These are phyloP conservation scores for Pichia kluyveri DNA, from an alignment of 805 yeast species.

Conservation along the genomic window DNA sequence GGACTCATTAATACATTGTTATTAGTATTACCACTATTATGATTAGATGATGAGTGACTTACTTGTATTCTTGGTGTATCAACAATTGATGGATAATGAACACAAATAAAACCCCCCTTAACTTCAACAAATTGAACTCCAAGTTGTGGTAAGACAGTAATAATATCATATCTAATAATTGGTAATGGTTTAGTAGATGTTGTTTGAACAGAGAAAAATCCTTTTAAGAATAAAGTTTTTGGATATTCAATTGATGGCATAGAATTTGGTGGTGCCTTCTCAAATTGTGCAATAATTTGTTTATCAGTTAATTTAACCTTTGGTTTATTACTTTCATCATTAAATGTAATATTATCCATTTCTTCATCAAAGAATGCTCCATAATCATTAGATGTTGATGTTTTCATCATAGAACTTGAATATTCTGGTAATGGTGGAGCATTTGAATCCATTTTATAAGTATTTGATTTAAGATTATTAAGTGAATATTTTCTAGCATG, in stretches of 20 bases:
- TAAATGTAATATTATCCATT: slow-evolving; percentile 27
- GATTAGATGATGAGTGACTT: neutral
- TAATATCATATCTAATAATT: slow-evolving; percentile 76
- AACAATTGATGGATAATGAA: slow-evolving; percentile 47
- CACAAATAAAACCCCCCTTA: slow-evolving; percentile 87
- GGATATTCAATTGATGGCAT: slow-evolving; percentile 96
- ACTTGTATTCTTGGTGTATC: slow-evolving; percentile 4
- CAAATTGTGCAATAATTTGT: slow-evolving; percentile 33
- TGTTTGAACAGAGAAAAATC: slow-evolving; percentile 90
- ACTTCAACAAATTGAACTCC: slow-evolving; percentile 83
- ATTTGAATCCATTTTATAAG: slow-evolving; percentile 14
- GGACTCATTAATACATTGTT: slow-evolving; percentile 1
- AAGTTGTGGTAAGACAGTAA: slow-evolving; percentile 62
- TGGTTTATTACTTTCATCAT: slow-evolving; percentile 18
- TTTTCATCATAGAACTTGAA: slow-evolving; percentile 17
- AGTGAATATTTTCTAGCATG: slow-evolving; percentile 60
- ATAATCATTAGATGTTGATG: slow-evolving; percentile 29
- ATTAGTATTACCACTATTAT: neutral
- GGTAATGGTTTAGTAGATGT: slow-evolving; percentile 90
- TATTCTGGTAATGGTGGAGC: slow-evolving; percentile 38
- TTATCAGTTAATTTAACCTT: slow-evolving; percentile 34
- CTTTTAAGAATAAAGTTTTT: slow-evolving; percentile 81
- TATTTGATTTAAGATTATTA: slow-evolving; percentile 21
- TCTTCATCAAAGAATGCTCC: slow-evolving; percentile 51
- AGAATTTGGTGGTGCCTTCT: slow-evolving; percentile 57